These are phyloP conservation scores for Boletus sp. DNA, from an alignment of 1,284 basidiomycete species.

Conservation along the genomic window DNA sequence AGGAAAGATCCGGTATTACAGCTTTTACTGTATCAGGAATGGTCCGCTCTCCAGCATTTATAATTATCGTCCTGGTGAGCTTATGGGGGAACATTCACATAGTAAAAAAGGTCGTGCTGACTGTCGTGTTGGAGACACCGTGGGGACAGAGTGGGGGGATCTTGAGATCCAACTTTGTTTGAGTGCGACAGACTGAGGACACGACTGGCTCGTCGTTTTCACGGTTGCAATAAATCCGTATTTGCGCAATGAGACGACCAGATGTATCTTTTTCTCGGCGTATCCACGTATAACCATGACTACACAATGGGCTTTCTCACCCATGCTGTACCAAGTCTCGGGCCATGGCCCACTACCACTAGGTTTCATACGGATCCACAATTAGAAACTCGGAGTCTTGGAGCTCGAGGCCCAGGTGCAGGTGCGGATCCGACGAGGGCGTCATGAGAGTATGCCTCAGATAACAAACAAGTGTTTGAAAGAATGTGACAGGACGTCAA, in stretches of 20 bases:
- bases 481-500: not conserved
- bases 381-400: not conserved
- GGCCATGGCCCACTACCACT: not conserved
- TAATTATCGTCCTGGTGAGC: too few species aligned
- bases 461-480: not conserved
- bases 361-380: not conserved
- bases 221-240: conserved; percentile 7
- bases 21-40: conserved; percentile 8
- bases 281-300: conserved; percentile 22
- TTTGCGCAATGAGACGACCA: not conserved
- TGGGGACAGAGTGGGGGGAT: not conserved
- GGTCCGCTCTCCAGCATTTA: not conserved
- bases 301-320: conserved; percentile 10
- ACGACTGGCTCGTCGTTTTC: not conserved
- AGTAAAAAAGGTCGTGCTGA: too few species aligned
- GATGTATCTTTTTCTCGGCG: too few species aligned
- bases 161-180: not conserved
- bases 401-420: not conserved
- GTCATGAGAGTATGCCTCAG: too few species aligned
- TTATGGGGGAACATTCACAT: not conserved
- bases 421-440: not conserved
- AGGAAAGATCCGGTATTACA: conserved; percentile 17
- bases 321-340: too few species aligned
- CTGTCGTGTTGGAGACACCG: not conserved
- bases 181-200: not conserved